These are phyloP conservation scores for Cystobasidium ongulense DNA, from an alignment of 768 basidiomycete genomes.

Conservation along the genomic window DNA sequence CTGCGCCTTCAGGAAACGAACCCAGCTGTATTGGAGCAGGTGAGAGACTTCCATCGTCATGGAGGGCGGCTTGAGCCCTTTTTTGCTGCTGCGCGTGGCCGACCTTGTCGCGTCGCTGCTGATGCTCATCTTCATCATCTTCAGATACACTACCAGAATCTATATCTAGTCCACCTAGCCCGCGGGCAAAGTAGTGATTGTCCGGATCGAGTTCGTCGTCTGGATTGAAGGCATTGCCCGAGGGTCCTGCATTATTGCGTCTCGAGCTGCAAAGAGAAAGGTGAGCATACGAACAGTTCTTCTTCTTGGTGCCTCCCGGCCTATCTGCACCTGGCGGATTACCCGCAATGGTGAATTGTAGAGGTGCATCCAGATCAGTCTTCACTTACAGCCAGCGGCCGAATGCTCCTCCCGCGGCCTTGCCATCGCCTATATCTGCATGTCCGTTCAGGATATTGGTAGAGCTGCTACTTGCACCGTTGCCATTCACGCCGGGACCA, in stretches of 20 bases:
- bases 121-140: slow-evolving; percentile 25
- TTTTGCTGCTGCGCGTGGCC: background rate
- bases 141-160: slow-evolving; percentile 14
- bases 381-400: slow-evolving; percentile 26
- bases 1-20: slow-evolving; percentile 3
- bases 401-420: slow-evolving; percentile 16
- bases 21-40: slow-evolving; percentile 10
- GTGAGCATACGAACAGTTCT: too few relatives aligned
- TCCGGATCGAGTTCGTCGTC: slow-evolving; percentile 27
- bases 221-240: background rate
- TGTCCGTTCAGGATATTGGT: background rate
- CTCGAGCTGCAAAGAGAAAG: background rate
- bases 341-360: too few relatives aligned
- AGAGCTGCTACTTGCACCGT: background rate
- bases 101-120: background rate
- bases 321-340: too few relatives aligned
- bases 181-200: slow-evolving; percentile 18
- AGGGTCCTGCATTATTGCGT: slow-evolving; percentile 10
- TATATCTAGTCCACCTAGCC: slow-evolving; percentile 9
- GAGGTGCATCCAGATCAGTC: background rate
- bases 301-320: too few relatives aligned
- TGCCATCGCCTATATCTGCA: background rate
- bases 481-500: slow-evolving; percentile 5
- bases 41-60: background rate
- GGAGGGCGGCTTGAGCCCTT: too few relatives aligned